Evolutionary conservation across 805 yeast genomes (phyloP), one percentile per base, ranked within the genome.

Genomic region (Cyberlindnera lachancei): DNA sequence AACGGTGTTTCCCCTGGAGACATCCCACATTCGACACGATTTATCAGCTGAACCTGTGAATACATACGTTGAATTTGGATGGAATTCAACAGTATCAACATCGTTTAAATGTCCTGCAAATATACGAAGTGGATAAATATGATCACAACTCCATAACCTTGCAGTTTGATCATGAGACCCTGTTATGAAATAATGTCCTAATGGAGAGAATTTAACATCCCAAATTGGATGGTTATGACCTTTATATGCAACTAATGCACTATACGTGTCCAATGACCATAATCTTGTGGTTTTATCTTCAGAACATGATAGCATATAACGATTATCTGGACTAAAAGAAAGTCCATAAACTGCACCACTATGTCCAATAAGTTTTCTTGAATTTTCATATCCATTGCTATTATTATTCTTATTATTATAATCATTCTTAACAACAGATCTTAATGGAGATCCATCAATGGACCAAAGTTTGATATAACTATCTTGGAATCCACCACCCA

Each of bases 131-230:
- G 99, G 97, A 54, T 90, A 88, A 27, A 92, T 88, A 58, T 92
- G 99, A 56, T 92, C 98, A 46, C 95, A 86, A 17, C 95, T 87
- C 99, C 99, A 92, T 35, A 92, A 66, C 40, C 97, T 71, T 1
- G 97, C 97, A 0, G 98, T 92, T 56, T 88, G 96, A 54, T 92
- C 99, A 53, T 88, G 96, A 3, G 96, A 85, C 0, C 94, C 96
- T 0, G 96, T 88, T n/a, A 94, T 96, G 58, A 92, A 92, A 61
- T 92, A 92, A 60, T 92, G 97, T 5, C 98, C 98, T 48, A 83
- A 63, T 3, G 98, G 98, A 3, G 95, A 79, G 52, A 86, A 92
- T 47, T 81, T 73, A 7, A 92, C 96, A 54, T 92, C 97, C 98
- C 98, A 92, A 18, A 92, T 82, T 1, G 98, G 97, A 45, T 85